Percentiles rank a stretch among this genome's conserved stretches.
These are phyloP conservation scores for Leccinum olivaceopallidum DNA, from an alignment of 768 basidiomycete species.

Conservation along the genomic window DNA sequence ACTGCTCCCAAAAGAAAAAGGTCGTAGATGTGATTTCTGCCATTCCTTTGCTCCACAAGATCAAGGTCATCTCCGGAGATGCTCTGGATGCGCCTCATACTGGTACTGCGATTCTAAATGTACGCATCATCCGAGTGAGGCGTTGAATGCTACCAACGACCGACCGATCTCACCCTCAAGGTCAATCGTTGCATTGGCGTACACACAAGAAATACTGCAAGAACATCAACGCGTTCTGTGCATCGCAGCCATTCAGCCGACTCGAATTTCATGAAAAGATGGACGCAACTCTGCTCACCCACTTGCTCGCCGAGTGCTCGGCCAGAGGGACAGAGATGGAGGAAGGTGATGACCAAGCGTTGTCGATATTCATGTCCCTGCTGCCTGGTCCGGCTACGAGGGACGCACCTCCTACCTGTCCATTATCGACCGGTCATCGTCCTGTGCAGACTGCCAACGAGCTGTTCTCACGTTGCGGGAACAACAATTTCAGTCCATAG, in stretches of 20 bases:
- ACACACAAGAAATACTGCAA: conserved; percentile 72
- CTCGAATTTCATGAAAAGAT: conserved; percentile 55
- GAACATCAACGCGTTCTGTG: conserved; percentile 44
- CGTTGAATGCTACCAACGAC: conserved; percentile 10
- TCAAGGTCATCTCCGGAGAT: conserved; percentile 46
- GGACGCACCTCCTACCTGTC: conserved; percentile 35
- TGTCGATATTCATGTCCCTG: conserved; percentile 44
- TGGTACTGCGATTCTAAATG: conserved; percentile 74
- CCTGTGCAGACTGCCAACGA: conserved; percentile 24
- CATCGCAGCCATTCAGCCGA: conserved; percentile 46
- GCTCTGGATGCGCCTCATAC: conserved; percentile 66
- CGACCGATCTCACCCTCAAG: conserved; percentile 36
- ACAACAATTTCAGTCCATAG: conserved; percentile 83
- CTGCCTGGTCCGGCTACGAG: conserved; percentile 41
- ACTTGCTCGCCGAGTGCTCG: conserved; percentile 48
- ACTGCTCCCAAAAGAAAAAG: conserved; percentile 58
- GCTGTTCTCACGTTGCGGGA: conserved; percentile 64
- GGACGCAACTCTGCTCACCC: conserved; percentile 65
- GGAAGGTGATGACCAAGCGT: conserved; percentile 23
- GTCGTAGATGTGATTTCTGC: conserved; percentile 68
- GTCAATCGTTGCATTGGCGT: conserved; percentile 71
- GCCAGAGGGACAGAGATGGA: conserved; percentile 9
- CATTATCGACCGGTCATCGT: conserved; percentile 27
- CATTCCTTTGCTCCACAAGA: conserved; percentile 37
- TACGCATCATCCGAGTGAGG: conserved; percentile 35